A percentile compares a stretch with the other conserved stretches of the same genome.
Conservation (phyloP, 1,284 basidiomycete species). For the Puccinia coronata region DNA sequence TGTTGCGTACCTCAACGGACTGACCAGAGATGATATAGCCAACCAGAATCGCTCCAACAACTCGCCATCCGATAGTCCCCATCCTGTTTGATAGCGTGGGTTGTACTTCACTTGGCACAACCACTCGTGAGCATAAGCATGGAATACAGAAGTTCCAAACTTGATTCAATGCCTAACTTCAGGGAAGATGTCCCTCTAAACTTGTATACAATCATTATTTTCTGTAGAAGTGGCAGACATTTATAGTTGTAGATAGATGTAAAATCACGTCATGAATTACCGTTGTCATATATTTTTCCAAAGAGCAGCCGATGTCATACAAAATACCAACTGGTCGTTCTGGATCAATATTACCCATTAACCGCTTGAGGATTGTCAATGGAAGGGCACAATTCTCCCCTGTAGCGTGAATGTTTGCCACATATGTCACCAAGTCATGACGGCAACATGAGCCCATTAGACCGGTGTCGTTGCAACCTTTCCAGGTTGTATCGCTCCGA, state of each 20-base stretch:
- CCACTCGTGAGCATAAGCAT: conserved; percentile 23
- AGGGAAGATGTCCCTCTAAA: neutral
- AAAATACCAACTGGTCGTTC: neutral
- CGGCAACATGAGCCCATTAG: neutral
- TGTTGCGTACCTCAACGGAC: conserved; percentile 14
- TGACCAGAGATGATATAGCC: neutral
- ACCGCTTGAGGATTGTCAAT: neutral
- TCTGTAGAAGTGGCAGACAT: neutral
- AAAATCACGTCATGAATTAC: neutral
- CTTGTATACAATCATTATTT: too few species aligned
- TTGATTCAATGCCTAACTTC: neutral
- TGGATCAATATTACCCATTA: neutral
- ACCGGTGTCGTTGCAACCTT: conserved; percentile 11
- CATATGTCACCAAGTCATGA: neutral
- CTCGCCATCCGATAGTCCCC: conserved; percentile 27
- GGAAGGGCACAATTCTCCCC: neutral
- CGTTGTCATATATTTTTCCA: conserved; percentile 6
- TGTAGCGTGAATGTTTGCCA: neutral
- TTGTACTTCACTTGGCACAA: conserved; percentile 10
- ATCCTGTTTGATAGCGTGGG: neutral
- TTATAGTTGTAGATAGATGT: neutral
- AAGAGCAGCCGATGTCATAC: conserved; percentile 19
- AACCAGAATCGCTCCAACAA: conserved; percentile 8
- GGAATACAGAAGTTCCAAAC: conserved; percentile 34
- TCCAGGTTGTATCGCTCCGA: conserved; percentile 1